These are phyloP conservation scores for Debaryomyces subglobosus DNA, from an alignment of 1,139 yeast species.

Conservation along the genomic window DNA sequence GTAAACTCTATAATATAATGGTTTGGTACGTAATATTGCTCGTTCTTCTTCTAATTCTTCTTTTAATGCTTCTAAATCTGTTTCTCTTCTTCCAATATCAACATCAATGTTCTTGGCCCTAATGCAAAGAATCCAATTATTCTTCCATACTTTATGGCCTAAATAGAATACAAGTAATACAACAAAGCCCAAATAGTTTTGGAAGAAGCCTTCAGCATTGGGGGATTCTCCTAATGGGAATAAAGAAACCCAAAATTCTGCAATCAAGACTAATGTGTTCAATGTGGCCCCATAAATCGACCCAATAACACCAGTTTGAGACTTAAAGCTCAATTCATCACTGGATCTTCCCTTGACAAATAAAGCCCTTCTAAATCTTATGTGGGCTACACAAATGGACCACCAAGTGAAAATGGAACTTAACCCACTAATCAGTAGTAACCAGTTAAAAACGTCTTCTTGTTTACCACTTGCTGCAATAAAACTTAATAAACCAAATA, in stretches of 20 bases:
- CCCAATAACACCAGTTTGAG: conserved; percentile 39
- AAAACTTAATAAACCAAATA: conserved; percentile 43
- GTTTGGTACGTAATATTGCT: conserved; percentile 34
- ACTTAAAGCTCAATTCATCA: conserved; percentile 33
- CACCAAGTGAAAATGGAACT: conserved; percentile 42
- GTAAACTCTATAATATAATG: conserved; percentile 36
- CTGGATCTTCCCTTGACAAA: conserved; percentile 28
- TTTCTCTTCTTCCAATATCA: conserved; percentile 44
- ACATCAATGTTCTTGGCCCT: conserved; percentile 43
- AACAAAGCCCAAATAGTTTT: conserved; percentile 41
- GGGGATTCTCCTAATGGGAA: conserved; percentile 42
- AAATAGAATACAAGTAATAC: conserved; percentile 37
- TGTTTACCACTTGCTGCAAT: conserved; percentile 39
- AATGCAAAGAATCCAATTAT: conserved; percentile 35
- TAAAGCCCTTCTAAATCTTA: conserved; percentile 41
- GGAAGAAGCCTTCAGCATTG: conserved; percentile 37
- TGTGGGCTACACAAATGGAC: conserved; percentile 34
- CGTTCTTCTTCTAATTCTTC: conserved; percentile 46
- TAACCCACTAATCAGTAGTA: conserved; percentile 41
- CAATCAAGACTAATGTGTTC: conserved; percentile 35
- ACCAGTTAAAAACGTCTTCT: conserved; percentile 38
- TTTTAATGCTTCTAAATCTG: conserved; percentile 43
- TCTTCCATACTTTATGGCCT: conserved; percentile 42
- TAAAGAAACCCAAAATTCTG: conserved; percentile 48
- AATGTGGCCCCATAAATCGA: conserved; percentile 32